These are phyloP conservation scores for Globisporangium camurandrum DNA, from an alignment of 352 stramenopile species.

Conservation along the genomic window DNA sequence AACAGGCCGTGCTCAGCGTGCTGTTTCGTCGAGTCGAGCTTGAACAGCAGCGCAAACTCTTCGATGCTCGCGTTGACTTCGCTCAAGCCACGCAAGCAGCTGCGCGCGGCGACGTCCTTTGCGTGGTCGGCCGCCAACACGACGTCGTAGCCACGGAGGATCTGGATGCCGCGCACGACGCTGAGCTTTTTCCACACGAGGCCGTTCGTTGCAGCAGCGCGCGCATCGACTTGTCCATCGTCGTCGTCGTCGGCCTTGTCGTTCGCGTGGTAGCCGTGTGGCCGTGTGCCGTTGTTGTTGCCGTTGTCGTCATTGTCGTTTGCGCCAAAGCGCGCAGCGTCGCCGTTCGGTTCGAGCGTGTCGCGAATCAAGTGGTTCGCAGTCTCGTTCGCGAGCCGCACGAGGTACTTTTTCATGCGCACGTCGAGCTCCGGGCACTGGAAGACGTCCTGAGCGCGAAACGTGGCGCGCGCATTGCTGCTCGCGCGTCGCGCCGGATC, in stretches of 20 bases:
- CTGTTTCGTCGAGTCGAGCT: conserved; percentile 59
- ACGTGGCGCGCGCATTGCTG: conserved; percentile 3
- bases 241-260: neutral
- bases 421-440: conserved; percentile 50
- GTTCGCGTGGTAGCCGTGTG: too few species aligned
- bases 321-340: neutral
- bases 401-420: conserved; percentile 71
- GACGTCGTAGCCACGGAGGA: conserved; percentile 39
- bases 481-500: too few species aligned
- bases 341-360: conserved; percentile 43
- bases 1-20: conserved; percentile 60
- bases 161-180: conserved; percentile 40
- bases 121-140: conserved; percentile 22
- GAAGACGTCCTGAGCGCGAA: conserved; percentile 41
- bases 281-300: neutral
- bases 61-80: conserved; percentile 77
- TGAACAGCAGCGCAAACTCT: conserved; percentile 80
- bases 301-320: conserved; percentile 2
- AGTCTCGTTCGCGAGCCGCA: conserved; percentile 75
- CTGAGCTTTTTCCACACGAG: conserved; percentile 55
- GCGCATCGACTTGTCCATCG: conserved; percentile 7
- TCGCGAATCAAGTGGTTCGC: conserved; percentile 72
- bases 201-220: conserved; percentile 6
- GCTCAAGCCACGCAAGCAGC: conserved; percentile 54
- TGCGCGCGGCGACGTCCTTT: conserved; percentile 13